phyloP scores from a whole-genome alignment of 2,329 filamentous ascomycete genomes.

The Colletotrichum trifolii region DNA sequence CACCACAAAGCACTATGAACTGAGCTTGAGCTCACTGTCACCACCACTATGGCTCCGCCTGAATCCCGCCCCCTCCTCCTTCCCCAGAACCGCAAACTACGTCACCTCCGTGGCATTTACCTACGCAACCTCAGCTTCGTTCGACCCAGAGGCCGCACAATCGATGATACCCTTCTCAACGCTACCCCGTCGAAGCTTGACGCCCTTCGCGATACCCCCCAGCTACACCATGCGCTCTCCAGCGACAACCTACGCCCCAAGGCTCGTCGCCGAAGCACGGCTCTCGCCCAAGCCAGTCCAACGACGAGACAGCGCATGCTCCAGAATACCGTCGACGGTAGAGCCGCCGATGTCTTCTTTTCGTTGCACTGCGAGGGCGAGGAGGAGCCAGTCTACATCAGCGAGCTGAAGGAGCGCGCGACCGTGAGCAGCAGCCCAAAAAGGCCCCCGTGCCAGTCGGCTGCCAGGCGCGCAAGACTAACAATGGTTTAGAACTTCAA shows the following conservation, averaged over 20 bases:
- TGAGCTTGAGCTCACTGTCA: slow-evolving; percentile 29
- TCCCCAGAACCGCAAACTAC: slow-evolving; percentile 84
- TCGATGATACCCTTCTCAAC: slow-evolving; percentile 80
- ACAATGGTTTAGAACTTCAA: slow-evolving; percentile 77
- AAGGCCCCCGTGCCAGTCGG: no score
- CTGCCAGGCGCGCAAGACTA: not conserved
- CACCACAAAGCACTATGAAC: slow-evolving; percentile 22
- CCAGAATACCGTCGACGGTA: slow-evolving; percentile 75
- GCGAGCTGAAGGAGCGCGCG: slow-evolving; percentile 81
- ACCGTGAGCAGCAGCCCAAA: slow-evolving; percentile 60
- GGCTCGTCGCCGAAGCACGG: slow-evolving; percentile 59
- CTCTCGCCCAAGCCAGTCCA: slow-evolving; percentile 58
- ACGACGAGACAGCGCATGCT: slow-evolving; percentile 76
- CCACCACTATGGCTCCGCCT: slow-evolving; percentile 35
- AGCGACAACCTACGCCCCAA: slow-evolving; percentile 60
- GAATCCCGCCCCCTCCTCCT: slow-evolving; percentile 62
- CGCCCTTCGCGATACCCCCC: slow-evolving; percentile 57
- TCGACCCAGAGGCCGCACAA: slow-evolving; percentile 67
- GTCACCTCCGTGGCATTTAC: slow-evolving; percentile 88
- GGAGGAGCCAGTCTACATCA: slow-evolving; percentile 86
- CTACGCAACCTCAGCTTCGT: slow-evolving; percentile 85
- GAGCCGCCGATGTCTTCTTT: slow-evolving; percentile 90
- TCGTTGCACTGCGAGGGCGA: slow-evolving; percentile 77
- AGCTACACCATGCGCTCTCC: slow-evolving; percentile 67
- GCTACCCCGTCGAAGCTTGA: slow-evolving; percentile 75